A percentile compares a stretch with the other conserved stretches of the same genome.
Evolutionary conservation across 2,329 filamentous ascomycete species (phyloP).

Genomic region (Pseudogymnoascus sp.): DNA sequence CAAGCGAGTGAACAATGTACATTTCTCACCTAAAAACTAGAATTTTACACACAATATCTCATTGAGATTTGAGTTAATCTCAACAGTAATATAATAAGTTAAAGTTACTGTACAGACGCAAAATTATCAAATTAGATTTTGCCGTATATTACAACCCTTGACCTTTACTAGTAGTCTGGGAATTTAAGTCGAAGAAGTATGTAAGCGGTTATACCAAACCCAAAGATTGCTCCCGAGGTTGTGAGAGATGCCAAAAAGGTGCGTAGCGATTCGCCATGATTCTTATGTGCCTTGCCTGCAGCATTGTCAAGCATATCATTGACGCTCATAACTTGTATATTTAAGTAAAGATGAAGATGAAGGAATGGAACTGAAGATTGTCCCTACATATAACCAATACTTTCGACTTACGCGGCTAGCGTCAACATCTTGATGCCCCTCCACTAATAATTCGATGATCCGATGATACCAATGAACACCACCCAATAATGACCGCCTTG

Average conservation of each 20-base stretch:
- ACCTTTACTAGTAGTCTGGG: background rate
- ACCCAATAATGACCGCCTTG: too few species aligned
- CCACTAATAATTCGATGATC: too few species aligned
- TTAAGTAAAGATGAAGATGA: background rate
- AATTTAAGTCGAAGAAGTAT: slow-evolving; percentile 9
- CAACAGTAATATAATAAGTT: too few species aligned
- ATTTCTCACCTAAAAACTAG: too few species aligned
- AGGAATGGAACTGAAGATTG: background rate
- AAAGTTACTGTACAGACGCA: too few species aligned
- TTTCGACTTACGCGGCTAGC: background rate
- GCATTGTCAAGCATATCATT: slow-evolving; percentile 8
- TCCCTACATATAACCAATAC: slow-evolving; percentile 1
- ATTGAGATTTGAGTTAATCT: too few species aligned
- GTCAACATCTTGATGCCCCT: background rate
- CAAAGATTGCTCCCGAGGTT: slow-evolving; percentile 9
- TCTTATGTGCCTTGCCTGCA: slow-evolving; percentile 12
- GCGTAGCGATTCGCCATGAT: slow-evolving; percentile 10
- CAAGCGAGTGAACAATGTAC: too few species aligned
- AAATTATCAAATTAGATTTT: too few species aligned
- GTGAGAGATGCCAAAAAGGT: slow-evolving; percentile 13
- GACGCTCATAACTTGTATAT: background rate
- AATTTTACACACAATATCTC: too few species aligned
- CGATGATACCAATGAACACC: too few species aligned
- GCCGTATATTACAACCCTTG: too few species aligned
- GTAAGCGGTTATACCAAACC: slow-evolving; percentile 3